Evolutionary conservation across 805 yeast genomes (phyloP), one percentile per base, ranked within the genome.

Genomic region (Lachancea quebecensis): DNA sequence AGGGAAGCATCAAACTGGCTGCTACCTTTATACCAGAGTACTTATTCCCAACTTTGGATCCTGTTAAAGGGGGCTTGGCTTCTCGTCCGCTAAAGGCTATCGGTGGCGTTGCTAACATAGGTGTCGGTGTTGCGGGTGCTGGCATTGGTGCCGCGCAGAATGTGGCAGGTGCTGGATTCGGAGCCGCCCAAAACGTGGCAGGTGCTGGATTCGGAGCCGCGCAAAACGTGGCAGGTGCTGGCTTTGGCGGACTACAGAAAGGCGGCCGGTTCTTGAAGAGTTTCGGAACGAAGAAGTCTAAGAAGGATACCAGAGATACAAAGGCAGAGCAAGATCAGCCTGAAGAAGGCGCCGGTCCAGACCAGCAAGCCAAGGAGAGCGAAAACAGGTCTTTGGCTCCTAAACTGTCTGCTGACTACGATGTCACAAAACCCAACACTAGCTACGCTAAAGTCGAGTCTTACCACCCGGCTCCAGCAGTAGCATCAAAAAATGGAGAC

Each of bases 11-110:
- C n/a, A 66, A 71, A 45, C 57, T 81, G 46, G 66, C 70, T 38
- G 81, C 78, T 2, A 64, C 69, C 1, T 85, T 84, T 64, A 59
- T 57, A 37, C 89, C 91, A 16, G 77, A 79, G 54, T 85, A 83
- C 60, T 65, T 79, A 39, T 77, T 84, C 60, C 87, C 91, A n/a
- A 65, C 67, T 40, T 61, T 82, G 37, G 76, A 74, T 16, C 55
- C 67, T 41, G 69, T 66, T 31, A 56, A 75, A 25, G 61, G 64
- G 16, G 66, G 65, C 17, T 54, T 73, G 21, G 64, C 75, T 9
- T 72, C 70, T 31, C 72, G 64, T 16, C 79, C 82, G 28, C 57
- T 77, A 45, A 74, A 73, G 55, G 69, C 72, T 27, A 74, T 73
- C 37, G 68, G 65, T 27, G 52, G 52, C 28, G 57, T 57, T 21